Conservation (phyloP, 2,329 filamentous ascomycete species). For the Akanthomyces dipterigenus region DNA sequence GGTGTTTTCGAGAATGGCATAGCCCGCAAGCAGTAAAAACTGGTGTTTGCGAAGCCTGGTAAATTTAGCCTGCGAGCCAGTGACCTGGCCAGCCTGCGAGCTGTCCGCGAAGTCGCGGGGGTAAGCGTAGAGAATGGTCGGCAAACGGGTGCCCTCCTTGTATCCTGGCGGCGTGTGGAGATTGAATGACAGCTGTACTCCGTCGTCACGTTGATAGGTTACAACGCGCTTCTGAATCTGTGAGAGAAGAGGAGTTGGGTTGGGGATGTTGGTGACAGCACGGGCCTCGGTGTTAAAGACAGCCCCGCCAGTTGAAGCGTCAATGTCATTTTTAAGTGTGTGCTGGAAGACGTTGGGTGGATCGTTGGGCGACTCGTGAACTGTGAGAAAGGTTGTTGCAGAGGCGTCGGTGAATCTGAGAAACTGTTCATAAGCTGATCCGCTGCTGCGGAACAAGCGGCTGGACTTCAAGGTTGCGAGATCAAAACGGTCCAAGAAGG, state of each 20-base stretch:
- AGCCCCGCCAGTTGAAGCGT: conserved; percentile 1
- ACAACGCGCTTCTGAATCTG: conserved; percentile 36
- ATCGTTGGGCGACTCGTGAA: conserved; percentile 1
- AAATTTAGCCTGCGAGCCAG: background rate
- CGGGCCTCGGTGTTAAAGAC: background rate
- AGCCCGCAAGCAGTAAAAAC: conserved; percentile 2
- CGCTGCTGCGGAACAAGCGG: conserved; percentile 7
- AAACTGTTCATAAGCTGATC: conserved; percentile 1
- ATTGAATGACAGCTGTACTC: conserved; percentile 1
- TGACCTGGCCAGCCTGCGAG: conserved; percentile 3
- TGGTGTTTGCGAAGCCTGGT: conserved; percentile 2
- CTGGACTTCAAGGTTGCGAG: background rate
- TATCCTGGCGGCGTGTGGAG: conserved; percentile 7
- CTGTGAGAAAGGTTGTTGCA: background rate
- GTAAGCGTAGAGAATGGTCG: conserved; percentile 9
- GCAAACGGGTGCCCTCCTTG: conserved; percentile 1
- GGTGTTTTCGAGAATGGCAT: conserved; percentile 3
- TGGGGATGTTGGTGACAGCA: background rate
- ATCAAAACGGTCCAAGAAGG: conserved; percentile 4
- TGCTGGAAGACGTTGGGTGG: conserved; percentile 3
- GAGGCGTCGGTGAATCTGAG: background rate
- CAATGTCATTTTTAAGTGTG: background rate
- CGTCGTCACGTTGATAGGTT: conserved; percentile 6
- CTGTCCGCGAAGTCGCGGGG: conserved; percentile 3
- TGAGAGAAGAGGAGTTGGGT: conserved; percentile 43